Conservation (phyloP, 1,284 basidiomycete genomes). For the Puccinia hordei region DNA sequence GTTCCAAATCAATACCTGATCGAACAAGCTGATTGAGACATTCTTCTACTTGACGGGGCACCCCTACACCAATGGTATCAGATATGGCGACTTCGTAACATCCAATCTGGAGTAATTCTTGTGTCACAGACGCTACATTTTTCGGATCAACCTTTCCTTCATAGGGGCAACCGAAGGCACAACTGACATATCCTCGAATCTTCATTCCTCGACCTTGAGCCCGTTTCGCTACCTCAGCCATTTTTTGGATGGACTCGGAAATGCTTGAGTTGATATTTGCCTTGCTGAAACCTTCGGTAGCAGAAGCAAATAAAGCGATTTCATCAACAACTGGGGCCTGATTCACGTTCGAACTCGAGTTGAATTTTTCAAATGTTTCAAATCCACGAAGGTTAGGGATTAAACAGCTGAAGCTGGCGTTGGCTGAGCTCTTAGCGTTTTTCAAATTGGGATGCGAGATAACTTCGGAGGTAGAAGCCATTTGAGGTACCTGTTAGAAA, state of each 20-base stretch:
- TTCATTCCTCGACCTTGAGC: slow-evolving; percentile 70
- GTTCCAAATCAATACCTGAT: slow-evolving; percentile 67
- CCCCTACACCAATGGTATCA: slow-evolving; percentile 87
- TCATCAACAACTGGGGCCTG: slow-evolving; percentile 69
- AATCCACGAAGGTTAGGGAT: slow-evolving; percentile 51
- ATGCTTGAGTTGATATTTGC: slow-evolving; percentile 83
- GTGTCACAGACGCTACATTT: slow-evolving; percentile 71
- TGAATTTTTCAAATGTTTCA: slow-evolving; percentile 52
- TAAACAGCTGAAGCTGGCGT: slow-evolving; percentile 65
- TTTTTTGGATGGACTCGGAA: slow-evolving; percentile 70
- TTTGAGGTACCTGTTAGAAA: slow-evolving; percentile 63
- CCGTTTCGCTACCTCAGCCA: slow-evolving; percentile 68
- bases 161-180: slow-evolving; percentile 78
- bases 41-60: slow-evolving; percentile 68
- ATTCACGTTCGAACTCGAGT: slow-evolving; percentile 55
- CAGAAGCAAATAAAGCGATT: slow-evolving; percentile 84
- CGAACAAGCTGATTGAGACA: slow-evolving; percentile 72
- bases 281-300: slow-evolving; percentile 77
- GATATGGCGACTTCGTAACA: slow-evolving; percentile 91
- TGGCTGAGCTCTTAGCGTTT: slow-evolving; percentile 78
- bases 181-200: slow-evolving; percentile 80
- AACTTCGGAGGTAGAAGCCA: slow-evolving; percentile 75
- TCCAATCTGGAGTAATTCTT: slow-evolving; percentile 78
- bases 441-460: slow-evolving; percentile 81
- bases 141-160: slow-evolving; percentile 73